A percentile compares a stretch with the other conserved stretches of the same genome.
phyloP scores from a whole-genome alignment of 306 rosid genomes.

The Elaeagnus macrophylla region DNA sequence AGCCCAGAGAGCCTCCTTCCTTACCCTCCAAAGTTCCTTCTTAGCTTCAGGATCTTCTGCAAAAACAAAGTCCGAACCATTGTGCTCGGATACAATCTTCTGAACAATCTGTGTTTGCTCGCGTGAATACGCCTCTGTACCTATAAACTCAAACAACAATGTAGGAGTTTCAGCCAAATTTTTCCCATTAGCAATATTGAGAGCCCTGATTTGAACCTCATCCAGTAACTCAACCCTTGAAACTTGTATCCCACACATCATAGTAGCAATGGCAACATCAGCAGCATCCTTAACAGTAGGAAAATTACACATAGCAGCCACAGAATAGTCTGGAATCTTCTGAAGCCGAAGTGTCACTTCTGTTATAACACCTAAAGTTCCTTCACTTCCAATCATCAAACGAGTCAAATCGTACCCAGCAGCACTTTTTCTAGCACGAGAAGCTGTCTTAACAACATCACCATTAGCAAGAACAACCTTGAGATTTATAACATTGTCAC shows the following conservation, averaged over 20 bases:
- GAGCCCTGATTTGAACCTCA: conserved; percentile 89
- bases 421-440: conserved; percentile 95
- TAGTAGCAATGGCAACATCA: conserved; percentile 85
- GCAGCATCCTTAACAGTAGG: conserved; percentile 91
- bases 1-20: conserved; percentile 97
- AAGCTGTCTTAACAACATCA: conserved; percentile 81
- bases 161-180: conserved; percentile 69
- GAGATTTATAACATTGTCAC: conserved; percentile 83
- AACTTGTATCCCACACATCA: conserved; percentile 95
- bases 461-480: conserved; percentile 74
- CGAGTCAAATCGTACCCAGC: conserved; percentile 99
- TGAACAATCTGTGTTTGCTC: conserved; percentile 89
- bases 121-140: conserved; percentile 94
- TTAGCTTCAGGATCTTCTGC: conserved; percentile 84
- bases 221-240: conserved; percentile 93
- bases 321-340: conserved; percentile 75
- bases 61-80: conserved; percentile 88
- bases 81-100: conserved; percentile 67
- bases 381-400: conserved; percentile 96
- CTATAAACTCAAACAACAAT: conserved; percentile 83
- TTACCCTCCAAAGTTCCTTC: conserved; percentile 92
- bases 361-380: conserved; percentile 86
- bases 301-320: conserved; percentile 98
- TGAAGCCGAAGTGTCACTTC: conserved; percentile 89
- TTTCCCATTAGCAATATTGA: conserved; percentile 88